Conservation (phyloP, 2,329 filamentous ascomycete genomes). For the Curvularia lunata region DNA sequence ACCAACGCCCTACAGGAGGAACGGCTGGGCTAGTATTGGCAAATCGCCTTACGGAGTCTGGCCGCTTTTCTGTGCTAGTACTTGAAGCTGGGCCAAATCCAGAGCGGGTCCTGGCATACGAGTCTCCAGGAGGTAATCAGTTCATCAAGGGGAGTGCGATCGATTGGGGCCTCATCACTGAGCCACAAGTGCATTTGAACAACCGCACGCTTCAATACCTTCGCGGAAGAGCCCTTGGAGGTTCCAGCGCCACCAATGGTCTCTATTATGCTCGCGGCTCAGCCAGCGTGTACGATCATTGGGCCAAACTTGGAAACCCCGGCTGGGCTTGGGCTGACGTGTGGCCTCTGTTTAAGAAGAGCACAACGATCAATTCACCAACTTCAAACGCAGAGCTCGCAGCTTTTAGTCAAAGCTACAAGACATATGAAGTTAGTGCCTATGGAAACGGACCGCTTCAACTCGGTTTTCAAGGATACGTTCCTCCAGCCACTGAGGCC, state of each 20-base stretch:
- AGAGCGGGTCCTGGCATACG: slow-evolving; percentile 39
- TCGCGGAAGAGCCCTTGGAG: slow-evolving; percentile 39
- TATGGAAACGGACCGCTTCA: slow-evolving; percentile 38
- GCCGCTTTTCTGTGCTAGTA: slow-evolving; percentile 37
- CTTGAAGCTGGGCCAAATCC: slow-evolving; percentile 42
- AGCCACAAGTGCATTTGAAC: slow-evolving; percentile 31
- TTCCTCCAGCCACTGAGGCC: slow-evolving; percentile 34
- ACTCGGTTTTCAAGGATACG: slow-evolving; percentile 40
- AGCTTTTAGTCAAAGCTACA: slow-evolving; percentile 35
- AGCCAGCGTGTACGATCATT: slow-evolving; percentile 54
- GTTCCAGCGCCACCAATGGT: slow-evolving; percentile 44
- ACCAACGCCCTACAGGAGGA: slow-evolving; percentile 19
- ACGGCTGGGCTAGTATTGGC: slow-evolving; percentile 38
- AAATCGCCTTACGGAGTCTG: slow-evolving; percentile 33
- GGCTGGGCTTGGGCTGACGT: slow-evolving; percentile 58
- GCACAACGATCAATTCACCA: slow-evolving; percentile 41
- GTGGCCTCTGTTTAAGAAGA: slow-evolving; percentile 32
- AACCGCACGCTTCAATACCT: slow-evolving; percentile 34
- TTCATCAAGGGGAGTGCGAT: slow-evolving; percentile 37
- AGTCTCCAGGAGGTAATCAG: slow-evolving; percentile 38
- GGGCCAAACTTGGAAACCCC: slow-evolving; percentile 63
- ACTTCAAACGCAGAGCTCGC: slow-evolving; percentile 26
- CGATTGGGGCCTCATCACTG: slow-evolving; percentile 40
- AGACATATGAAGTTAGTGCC: slow-evolving; percentile 38
- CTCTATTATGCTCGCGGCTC: slow-evolving; percentile 45